Evolutionary conservation across 495 filamentous ascomycete species (phyloP).

Genomic region (Copromyces sp.): DNA sequence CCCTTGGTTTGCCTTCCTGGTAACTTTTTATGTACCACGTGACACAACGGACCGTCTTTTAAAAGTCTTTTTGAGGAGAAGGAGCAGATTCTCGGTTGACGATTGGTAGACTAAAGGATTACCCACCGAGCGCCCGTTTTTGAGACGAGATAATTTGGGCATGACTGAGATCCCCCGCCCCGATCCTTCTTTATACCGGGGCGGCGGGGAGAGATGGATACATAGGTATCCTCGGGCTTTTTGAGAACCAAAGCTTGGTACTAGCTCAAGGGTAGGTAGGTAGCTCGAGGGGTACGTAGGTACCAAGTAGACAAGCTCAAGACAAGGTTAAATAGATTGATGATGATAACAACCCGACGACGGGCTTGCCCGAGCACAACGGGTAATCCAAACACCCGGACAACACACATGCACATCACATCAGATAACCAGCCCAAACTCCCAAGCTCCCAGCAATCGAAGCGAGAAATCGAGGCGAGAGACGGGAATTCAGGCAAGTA

Average conservation of each 20-base stretch:
- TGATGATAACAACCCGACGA: background rate
- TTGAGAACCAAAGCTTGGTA: background rate
- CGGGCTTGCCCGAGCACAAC: background rate
- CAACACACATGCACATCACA: background rate
- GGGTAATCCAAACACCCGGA: background rate
- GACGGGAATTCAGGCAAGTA: background rate
- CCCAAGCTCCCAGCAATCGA: background rate
- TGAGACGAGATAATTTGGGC: background rate
- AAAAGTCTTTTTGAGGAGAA: background rate
- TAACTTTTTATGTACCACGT: background rate
- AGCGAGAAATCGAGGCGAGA: background rate
- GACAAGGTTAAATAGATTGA: background rate
- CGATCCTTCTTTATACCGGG: background rate
- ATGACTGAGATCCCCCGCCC: background rate
- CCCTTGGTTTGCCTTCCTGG: background rate
- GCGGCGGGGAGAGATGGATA: background rate
- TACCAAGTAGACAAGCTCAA: background rate
- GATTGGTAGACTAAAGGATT: background rate
- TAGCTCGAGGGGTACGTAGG: background rate
- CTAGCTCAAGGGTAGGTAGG: background rate
- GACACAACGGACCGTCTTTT: background rate
- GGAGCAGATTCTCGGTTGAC: background rate
- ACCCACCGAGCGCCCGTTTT: background rate
- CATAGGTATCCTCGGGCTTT: background rate
- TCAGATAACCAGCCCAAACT: background rate